Evolutionary conservation across 2,329 filamentous ascomycete species (phyloP).

Genomic region (Monilinia aucupariae): DNA sequence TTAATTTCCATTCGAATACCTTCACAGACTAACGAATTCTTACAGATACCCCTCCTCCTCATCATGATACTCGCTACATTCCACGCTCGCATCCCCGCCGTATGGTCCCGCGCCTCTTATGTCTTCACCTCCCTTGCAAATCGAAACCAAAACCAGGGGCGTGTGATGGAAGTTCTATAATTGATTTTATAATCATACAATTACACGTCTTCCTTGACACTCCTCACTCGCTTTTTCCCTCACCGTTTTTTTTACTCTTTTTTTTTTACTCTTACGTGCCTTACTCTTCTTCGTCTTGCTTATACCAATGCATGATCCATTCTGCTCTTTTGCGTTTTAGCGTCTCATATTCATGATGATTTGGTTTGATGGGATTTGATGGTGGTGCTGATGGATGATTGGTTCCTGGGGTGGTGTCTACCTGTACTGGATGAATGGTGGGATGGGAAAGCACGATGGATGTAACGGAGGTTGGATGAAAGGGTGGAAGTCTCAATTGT

Average conservation of each 20-base stretch:
- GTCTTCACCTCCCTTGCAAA: constrained; percentile 24
- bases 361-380: neutral
- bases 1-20: neutral
- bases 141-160: constrained; percentile 17
- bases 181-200: neutral
- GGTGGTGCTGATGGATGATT: constrained; percentile 4
- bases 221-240: neutral
- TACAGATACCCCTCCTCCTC: constrained; percentile 47
- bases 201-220: neutral
- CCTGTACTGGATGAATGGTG: neutral
- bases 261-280: neutral
- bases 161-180: constrained; percentile 32
- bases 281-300: neutral
- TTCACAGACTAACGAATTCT: neutral
- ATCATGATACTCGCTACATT: constrained; percentile 46
- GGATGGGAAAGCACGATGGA: neutral
- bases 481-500: neutral
- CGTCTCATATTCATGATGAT: constrained; percentile 4
- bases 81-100: constrained; percentile 47
- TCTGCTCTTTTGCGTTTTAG: constrained; percentile 11
- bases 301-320: neutral
- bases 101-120: constrained; percentile 31
- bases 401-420: constrained; percentile 7
- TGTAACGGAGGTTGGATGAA: neutral
- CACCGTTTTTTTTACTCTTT: neutral